Percentiles rank a stretch among this genome's conserved stretches.
Evolutionary conservation across 177 flowering plant genomes (phyloP).

Genomic region (Vitis hybrid): DNA sequence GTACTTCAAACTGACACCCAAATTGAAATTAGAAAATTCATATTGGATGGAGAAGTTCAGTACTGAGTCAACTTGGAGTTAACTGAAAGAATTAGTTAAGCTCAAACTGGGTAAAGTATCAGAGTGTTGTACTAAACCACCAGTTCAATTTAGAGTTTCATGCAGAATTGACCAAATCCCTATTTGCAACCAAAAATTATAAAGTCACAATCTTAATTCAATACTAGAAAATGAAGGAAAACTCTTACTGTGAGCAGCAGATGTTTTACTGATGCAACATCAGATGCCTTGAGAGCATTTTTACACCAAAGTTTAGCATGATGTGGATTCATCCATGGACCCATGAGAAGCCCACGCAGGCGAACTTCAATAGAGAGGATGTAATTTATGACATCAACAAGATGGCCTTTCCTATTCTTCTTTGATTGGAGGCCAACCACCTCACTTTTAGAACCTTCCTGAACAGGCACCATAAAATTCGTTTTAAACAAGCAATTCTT

Average conservation of each 20-base stretch:
- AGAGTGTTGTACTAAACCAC: background rate
- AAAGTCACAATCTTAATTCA: conserved; percentile 1
- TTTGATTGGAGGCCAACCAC: conserved; percentile 35
- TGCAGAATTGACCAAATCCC: too few relatives aligned
- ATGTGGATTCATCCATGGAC: conserved; percentile 87
- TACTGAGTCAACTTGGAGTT: background rate
- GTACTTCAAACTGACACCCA: too few relatives aligned
- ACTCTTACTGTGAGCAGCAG: conserved; percentile 61
- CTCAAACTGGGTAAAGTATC: background rate
- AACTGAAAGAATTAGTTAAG: background rate
- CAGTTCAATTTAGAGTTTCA: background rate
- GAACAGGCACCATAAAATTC: conserved; percentile 23
- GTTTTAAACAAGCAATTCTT: conserved; percentile 62
- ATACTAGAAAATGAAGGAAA: conserved; percentile 4
- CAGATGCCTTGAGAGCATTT: conserved; percentile 48
- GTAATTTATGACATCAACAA: conserved; percentile 46
- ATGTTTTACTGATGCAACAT: conserved; percentile 51
- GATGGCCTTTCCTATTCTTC: conserved; percentile 50
- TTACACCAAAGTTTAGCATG: conserved; percentile 59
- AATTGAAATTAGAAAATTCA: too few relatives aligned
- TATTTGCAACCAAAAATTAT: background rate
- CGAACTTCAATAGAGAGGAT: conserved; percentile 77
- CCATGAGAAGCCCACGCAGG: conserved; percentile 75
- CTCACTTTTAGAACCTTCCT: conserved; percentile 35
- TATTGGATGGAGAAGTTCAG: background rate